A percentile compares a stretch with the other conserved stretches of the same genome.
Evolutionary conservation across 2,329 filamentous ascomycete genomes (phyloP).

Genomic region (Alternaria gansuensis): DNA sequence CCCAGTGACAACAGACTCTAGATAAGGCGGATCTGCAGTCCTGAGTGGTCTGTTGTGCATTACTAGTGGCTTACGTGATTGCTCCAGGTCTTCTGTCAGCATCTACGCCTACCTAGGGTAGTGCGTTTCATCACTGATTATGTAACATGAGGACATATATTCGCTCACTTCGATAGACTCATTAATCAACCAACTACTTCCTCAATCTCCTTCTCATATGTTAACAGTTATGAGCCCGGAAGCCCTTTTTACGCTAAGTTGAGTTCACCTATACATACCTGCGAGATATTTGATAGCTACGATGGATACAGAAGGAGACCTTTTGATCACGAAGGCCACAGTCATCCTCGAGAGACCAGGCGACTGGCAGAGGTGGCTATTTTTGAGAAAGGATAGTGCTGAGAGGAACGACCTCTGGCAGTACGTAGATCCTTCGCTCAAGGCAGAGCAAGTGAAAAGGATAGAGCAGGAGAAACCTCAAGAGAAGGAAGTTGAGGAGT

Average conservation of each 20-base stretch:
- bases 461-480: slow-evolving; percentile 4
- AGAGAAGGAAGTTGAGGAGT: slow-evolving; percentile 2
- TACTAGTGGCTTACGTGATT: too few relatives aligned
- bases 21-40: too few relatives aligned
- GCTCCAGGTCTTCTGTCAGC: too few relatives aligned
- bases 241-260: slow-evolving; percentile 1
- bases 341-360: slow-evolving; percentile 5
- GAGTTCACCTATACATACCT: neutral
- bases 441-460: slow-evolving; percentile 3
- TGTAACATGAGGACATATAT: too few relatives aligned
- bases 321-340: slow-evolving; percentile 3
- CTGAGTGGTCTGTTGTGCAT: too few relatives aligned
- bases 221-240: slow-evolving; percentile 14
- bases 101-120: too few relatives aligned
- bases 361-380: slow-evolving; percentile 7
- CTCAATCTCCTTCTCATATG: slow-evolving; percentile 21
- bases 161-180: too few relatives aligned
- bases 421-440: slow-evolving; percentile 1
- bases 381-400: slow-evolving; percentile 6
- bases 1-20: too few relatives aligned
- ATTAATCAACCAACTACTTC: too few relatives aligned
- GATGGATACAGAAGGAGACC: neutral
- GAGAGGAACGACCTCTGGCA: slow-evolving; percentile 10
- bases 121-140: too few relatives aligned
- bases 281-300: neutral